Evolutionary conservation across 495 filamentous ascomycete genomes (phyloP), one percentile per base, ranked within the genome.

Genomic region (Penicillium coffeae): DNA sequence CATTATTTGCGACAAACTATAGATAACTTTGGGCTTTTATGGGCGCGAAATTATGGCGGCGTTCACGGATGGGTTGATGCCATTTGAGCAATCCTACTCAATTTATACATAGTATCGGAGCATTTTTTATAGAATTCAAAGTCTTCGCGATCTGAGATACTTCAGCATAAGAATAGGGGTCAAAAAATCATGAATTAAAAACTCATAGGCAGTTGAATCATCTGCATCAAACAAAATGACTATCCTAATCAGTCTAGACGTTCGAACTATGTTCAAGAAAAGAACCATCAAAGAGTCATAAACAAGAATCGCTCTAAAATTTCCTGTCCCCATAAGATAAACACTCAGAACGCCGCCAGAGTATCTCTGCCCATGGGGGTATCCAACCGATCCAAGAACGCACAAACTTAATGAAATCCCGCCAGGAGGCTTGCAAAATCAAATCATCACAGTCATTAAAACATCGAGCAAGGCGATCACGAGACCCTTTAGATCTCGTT

Each of bases 401-500:
- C 18, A 37, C 25, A 33, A 42, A 52, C 42, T n/a, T 34, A 42
- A 36, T 37, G 21, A 30, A 19, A 14, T 36, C 25, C 13, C 35
- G 13, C 35, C 15, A 14, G 5, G 6, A 37, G 13, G 13, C n/a
- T 14, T 37, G 35, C 32, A 45, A 50, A 54, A 45, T 3, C 43
- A 52, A 48, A 50, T 60, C 59, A 38, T 62, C 49, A 59, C 33
- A 35, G 43, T 61, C 60, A 43, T 62, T n/a, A n/a, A n/a, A 36
- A 51, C 38, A 47, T 8, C 38, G 32, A 21, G 16, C 27, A 42
- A 35, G 32, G 36, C n/a, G 25, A 9, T 4, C 18, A 8, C 15
- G 7, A 45, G 8, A 15, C 16, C 2, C 2, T 1, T 56, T 62
- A 76, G 16, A 74, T 56, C 36, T 79, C 73, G n/a, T 70, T 73